Conservation (phyloP, 768 basidiomycete species). For the Hysterangium stoloniferum region DNA sequence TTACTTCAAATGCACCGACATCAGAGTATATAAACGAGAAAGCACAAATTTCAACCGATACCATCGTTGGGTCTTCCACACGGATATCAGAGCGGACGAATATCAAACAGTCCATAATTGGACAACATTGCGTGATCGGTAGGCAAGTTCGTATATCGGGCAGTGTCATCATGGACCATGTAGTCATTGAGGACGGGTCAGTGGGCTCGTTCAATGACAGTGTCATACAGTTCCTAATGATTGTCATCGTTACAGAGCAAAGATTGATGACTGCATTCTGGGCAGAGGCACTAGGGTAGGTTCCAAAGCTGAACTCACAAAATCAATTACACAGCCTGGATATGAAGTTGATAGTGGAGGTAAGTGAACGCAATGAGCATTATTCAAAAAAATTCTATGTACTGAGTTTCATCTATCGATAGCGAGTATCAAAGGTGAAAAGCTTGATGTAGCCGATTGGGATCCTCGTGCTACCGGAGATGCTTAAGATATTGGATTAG, state of each 20-base stretch:
- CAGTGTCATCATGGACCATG: constrained; percentile 84
- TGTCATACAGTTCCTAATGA: constrained; percentile 6
- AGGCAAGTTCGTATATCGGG: constrained; percentile 77
- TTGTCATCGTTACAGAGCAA: constrained; percentile 40
- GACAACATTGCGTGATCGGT: constrained; percentile 78
- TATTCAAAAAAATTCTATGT: background rate
- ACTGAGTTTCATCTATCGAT: background rate
- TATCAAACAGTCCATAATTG: constrained; percentile 75
- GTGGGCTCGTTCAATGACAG: constrained; percentile 17
- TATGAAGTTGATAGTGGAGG: constrained; percentile 65
- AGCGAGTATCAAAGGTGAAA: constrained; percentile 28
- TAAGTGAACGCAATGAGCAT: constrained; percentile 21
- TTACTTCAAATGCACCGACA: constrained; percentile 53
- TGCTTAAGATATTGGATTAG: background rate
- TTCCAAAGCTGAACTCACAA: constrained; percentile 54
- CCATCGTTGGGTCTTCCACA: constrained; percentile 75
- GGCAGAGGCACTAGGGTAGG: constrained; percentile 71
- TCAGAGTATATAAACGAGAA: constrained; percentile 66
- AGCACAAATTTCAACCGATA: constrained; percentile 78
- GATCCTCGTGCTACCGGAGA: constrained; percentile 16
- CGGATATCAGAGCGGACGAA: constrained; percentile 71
- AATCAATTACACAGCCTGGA: constrained; percentile 69
- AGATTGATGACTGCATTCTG: constrained; percentile 68
- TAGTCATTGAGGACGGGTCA: constrained; percentile 81
- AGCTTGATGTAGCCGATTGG: constrained; percentile 51